These are phyloP conservation scores for Camelina sativa DNA, from an alignment of 345 rosid genomes.

Conservation along the genomic window DNA sequence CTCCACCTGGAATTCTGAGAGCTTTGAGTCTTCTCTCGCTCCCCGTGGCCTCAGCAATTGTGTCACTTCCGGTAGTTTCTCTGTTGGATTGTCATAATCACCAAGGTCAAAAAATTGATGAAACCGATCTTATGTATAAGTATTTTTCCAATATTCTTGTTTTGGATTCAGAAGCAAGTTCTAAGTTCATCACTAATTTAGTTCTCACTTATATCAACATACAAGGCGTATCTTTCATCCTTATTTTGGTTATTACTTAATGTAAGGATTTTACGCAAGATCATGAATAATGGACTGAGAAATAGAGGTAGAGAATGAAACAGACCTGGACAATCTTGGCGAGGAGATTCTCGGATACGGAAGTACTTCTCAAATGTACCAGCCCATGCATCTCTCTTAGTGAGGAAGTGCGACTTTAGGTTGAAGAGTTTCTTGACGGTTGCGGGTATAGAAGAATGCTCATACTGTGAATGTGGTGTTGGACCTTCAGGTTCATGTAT, in stretches of 20 bases:
- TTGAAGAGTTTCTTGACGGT: conserved; percentile 97
- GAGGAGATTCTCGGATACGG: conserved; percentile 72
- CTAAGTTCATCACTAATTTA: background rate
- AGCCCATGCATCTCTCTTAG: conserved; percentile 99
- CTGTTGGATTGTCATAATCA: conserved; percentile 49
- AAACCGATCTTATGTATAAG: background rate
- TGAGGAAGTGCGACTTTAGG: conserved; percentile 80
- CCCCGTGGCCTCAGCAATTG: conserved; percentile 69
- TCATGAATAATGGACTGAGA: background rate
- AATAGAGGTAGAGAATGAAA: conserved; percentile 21
- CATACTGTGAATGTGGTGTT: conserved; percentile 75
- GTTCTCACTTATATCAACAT: background rate
- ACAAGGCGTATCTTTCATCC: background rate
- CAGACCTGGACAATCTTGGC: conserved; percentile 96
- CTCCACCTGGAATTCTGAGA: conserved; percentile 93
- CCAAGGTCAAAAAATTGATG: conserved; percentile 2
- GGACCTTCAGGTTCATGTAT: conserved; percentile 92
- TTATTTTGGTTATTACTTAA: background rate
- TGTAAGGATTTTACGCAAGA: background rate
- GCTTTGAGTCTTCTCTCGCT: conserved; percentile 72
- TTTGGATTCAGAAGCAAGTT: background rate
- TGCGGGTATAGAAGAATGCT: conserved; percentile 95
- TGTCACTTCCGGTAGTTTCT: conserved; percentile 72
- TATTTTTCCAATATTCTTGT: background rate
- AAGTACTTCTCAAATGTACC: conserved; percentile 88